Evolutionary conservation across 176 grass and related monocot species (phyloP).

Genomic region (Paspalum notatum): DNA sequence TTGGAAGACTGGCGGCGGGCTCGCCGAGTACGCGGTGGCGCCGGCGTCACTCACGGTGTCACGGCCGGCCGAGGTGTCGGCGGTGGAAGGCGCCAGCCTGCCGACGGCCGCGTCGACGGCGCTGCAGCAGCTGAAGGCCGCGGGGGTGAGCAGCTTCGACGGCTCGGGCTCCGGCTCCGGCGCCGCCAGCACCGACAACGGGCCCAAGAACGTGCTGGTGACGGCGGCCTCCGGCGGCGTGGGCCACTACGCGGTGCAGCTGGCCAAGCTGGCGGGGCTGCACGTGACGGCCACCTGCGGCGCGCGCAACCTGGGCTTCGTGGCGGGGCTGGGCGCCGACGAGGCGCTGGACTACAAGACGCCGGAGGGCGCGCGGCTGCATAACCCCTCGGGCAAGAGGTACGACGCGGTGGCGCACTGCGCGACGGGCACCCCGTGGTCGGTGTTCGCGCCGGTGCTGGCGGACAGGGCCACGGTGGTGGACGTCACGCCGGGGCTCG

Average conservation of each 20-base stretch:
- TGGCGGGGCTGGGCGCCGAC: constrained; percentile 58
- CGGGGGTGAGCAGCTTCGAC: constrained; percentile 55
- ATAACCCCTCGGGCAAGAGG: constrained; percentile 48
- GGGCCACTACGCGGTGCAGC: constrained; percentile 80
- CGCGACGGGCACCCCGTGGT: constrained; percentile 61
- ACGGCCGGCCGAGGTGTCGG: constrained; percentile 60
- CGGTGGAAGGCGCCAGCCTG: constrained; percentile 58
- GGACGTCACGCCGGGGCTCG: constrained; percentile 55
- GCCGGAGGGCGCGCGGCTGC: constrained; percentile 55
- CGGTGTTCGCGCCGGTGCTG: constrained; percentile 53
- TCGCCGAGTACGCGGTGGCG: constrained; percentile 63
- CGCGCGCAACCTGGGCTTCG: constrained; percentile 61
- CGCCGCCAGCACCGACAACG: background rate
- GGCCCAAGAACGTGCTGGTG: constrained; percentile 58
- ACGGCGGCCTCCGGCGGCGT: constrained; percentile 89
- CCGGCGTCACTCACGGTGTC: constrained; percentile 46
- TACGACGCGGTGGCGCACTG: constrained; percentile 80
- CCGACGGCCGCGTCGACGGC: constrained; percentile 57
- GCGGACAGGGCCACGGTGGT: constrained; percentile 45
- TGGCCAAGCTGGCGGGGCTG: constrained; percentile 66
- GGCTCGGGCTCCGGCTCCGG: constrained; percentile 9
- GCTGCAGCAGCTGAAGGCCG: constrained; percentile 67
- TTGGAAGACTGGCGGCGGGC: constrained; percentile 63
- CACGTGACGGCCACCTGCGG: constrained; percentile 86
- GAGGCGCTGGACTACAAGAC: constrained; percentile 82